phyloP scores from a whole-genome alignment of 2,329 filamentous ascomycete genomes.

The Microcera coccophila region DNA sequence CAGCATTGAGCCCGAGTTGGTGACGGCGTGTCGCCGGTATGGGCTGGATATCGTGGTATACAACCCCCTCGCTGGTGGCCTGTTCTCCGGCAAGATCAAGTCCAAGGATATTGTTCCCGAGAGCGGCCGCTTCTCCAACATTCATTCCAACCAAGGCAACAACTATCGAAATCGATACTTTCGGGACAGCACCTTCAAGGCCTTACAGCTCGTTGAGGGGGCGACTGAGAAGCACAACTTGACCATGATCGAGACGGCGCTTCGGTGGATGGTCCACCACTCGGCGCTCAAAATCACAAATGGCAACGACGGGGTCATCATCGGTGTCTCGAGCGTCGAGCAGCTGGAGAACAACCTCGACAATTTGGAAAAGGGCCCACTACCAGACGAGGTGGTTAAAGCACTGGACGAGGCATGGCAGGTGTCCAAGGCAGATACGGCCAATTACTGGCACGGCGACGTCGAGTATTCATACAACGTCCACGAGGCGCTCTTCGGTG shows the following conservation, averaged over 20 bases:
- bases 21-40: slow-evolving; percentile 70
- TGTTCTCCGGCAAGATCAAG: slow-evolving; percentile 79
- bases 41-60: slow-evolving; percentile 76
- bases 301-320: slow-evolving; percentile 56
- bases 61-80: slow-evolving; percentile 76
- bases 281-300: slow-evolving; percentile 52
- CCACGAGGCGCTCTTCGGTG: slow-evolving; percentile 54
- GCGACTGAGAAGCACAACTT: slow-evolving; percentile 65
- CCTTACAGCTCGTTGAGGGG: slow-evolving; percentile 63
- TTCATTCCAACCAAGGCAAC: slow-evolving; percentile 45
- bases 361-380: slow-evolving; percentile 62
- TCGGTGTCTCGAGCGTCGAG: slow-evolving; percentile 54
- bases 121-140: slow-evolving; percentile 67
- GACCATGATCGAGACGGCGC: slow-evolving; percentile 66
- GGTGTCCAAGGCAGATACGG: slow-evolving; percentile 56
- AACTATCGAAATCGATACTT: slow-evolving; percentile 69
- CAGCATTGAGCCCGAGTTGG: slow-evolving; percentile 69
- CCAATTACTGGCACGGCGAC: slow-evolving; percentile 56
- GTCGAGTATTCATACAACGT: slow-evolving; percentile 66
- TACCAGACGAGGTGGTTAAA: slow-evolving; percentile 72
- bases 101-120: slow-evolving; percentile 56
- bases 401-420: slow-evolving; percentile 75
- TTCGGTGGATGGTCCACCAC: slow-evolving; percentile 72
- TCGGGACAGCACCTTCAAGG: slow-evolving; percentile 59
- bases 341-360: slow-evolving; percentile 58